Conservation (phyloP, 1,284 basidiomycete genomes). For the Cryptococcus jaspeensis region DNA sequence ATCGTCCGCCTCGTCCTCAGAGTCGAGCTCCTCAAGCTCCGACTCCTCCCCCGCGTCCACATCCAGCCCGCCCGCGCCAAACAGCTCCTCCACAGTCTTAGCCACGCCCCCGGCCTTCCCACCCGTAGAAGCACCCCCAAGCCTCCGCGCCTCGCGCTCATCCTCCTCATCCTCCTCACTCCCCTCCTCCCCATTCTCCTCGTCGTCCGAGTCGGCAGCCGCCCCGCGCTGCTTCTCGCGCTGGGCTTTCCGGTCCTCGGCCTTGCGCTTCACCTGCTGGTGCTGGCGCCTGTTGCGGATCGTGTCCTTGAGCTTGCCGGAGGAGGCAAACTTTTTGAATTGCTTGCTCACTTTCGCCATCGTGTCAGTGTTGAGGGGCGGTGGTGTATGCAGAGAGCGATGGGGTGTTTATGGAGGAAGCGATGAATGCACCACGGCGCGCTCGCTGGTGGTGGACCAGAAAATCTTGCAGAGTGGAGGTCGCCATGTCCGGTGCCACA, state of each 20-base stretch:
- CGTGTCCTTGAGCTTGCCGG: slow-evolving; percentile 79
- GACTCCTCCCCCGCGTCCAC: slow-evolving; percentile 32
- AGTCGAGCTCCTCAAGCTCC: slow-evolving; percentile 63
- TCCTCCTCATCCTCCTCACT: slow-evolving; percentile 41
- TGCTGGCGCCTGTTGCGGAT: slow-evolving; percentile 75
- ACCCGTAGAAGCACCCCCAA: slow-evolving; percentile 44
- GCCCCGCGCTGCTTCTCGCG: slow-evolving; percentile 45
- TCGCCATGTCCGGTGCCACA: too few relatives aligned
- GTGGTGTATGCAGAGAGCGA: neutral
- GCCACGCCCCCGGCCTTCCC: slow-evolving; percentile 43
- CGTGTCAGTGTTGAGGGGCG: neutral
- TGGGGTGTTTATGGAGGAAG: neutral
- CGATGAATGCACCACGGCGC: neutral
- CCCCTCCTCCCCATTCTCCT: slow-evolving; percentile 53
- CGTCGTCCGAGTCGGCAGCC: slow-evolving; percentile 49
- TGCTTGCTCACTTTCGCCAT: slow-evolving; percentile 70
- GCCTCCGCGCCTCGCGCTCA: slow-evolving; percentile 52
- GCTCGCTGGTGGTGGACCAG: neutral
- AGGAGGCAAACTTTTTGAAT: slow-evolving; percentile 80
- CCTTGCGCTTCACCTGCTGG: slow-evolving; percentile 69
- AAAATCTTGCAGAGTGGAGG: too few relatives aligned
- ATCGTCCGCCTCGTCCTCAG: slow-evolving; percentile 53
- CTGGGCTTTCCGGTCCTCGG: slow-evolving; percentile 57
- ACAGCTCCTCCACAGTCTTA: slow-evolving; percentile 73
- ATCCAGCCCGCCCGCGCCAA: slow-evolving; percentile 57